A percentile compares a stretch with the other conserved stretches of the same genome.
Conservation (phyloP, 164 flowering plant species). For the Euptelea pleiosperma region DNA sequence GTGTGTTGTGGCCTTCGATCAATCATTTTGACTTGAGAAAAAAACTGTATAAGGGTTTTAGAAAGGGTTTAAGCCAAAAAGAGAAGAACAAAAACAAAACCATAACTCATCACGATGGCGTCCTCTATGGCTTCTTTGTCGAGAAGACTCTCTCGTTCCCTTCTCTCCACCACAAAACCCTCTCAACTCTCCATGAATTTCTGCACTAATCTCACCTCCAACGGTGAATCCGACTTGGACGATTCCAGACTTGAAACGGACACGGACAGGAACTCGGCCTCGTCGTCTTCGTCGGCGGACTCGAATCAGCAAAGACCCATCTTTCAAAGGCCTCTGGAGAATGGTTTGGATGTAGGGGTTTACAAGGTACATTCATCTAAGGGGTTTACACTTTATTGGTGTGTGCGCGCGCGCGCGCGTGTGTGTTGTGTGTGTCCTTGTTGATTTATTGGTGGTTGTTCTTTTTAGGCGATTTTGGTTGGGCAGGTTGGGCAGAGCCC, state of each 20-base stretch:
- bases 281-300: slow-evolving; percentile 10
- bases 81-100: not conserved
- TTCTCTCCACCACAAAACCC: slow-evolving; percentile 28
- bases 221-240: slow-evolving; percentile 13
- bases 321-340: slow-evolving; percentile 47
- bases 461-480: slow-evolving; percentile 72
- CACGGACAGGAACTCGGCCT: not conserved
- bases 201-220: slow-evolving; percentile 18
- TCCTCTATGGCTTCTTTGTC: slow-evolving; percentile 23
- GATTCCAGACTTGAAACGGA: slow-evolving; percentile 23
- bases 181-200: slow-evolving; percentile 23
- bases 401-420: too few relatives aligned
- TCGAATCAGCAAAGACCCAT: slow-evolving; percentile 12
- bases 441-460: not conserved
- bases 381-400: not conserved
- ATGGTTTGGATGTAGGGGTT: slow-evolving; percentile 73
- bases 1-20: too few relatives aligned
- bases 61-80: slow-evolving; percentile 1
- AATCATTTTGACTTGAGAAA: too few relatives aligned
- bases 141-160: slow-evolving; percentile 35
- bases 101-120: slow-evolving; percentile 1
- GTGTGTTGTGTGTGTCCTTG: too few relatives aligned
- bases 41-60: too few relatives aligned
- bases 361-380: slow-evolving; percentile 49
- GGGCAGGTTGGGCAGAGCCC: slow-evolving; percentile 88